phyloP scores from a whole-genome alignment of 352 stramenopile species.

The Aphanomyces cochlioides region DNA sequence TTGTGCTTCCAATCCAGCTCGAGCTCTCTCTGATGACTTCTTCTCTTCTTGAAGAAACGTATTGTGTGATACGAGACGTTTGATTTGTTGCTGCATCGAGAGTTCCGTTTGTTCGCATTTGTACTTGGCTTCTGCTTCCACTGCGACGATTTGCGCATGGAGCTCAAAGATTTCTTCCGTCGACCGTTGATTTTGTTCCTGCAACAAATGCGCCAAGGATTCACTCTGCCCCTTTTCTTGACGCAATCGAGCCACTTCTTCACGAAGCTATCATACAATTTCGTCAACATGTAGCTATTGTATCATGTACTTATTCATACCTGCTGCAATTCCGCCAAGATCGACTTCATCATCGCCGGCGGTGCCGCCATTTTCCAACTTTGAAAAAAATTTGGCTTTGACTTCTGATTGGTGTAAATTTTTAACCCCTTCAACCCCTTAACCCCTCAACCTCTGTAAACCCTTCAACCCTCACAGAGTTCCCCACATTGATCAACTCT shows the following conservation, averaged over 20 bases:
- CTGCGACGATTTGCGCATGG: neutral
- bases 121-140: constrained; percentile 22
- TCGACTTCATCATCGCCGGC: neutral
- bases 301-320: neutral
- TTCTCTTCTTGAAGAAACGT: constrained; percentile 23
- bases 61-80: constrained; percentile 5
- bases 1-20: neutral
- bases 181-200: neutral
- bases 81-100: constrained; percentile 13
- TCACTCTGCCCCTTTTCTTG: constrained; percentile 22
- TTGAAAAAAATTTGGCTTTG: too few species aligned
- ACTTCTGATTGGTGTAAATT: too few species aligned
- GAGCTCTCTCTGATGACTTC: constrained; percentile 4
- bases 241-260: constrained; percentile 11
- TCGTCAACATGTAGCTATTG: constrained; percentile 6
- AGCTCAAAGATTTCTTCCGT: constrained; percentile 24
- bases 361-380: too few species aligned
- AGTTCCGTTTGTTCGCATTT: constrained; percentile 23
- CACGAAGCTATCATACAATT: constrained; percentile 4
- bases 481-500: too few species aligned
- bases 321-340: constrained; percentile 6
- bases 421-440: too few species aligned
- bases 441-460: too few species aligned
- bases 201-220: constrained; percentile 9
- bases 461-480: too few species aligned